These are phyloP conservation scores for Rhodotorula sp. DNA, from an alignment of 1,284 basidiomycete species.

Conservation along the genomic window DNA sequence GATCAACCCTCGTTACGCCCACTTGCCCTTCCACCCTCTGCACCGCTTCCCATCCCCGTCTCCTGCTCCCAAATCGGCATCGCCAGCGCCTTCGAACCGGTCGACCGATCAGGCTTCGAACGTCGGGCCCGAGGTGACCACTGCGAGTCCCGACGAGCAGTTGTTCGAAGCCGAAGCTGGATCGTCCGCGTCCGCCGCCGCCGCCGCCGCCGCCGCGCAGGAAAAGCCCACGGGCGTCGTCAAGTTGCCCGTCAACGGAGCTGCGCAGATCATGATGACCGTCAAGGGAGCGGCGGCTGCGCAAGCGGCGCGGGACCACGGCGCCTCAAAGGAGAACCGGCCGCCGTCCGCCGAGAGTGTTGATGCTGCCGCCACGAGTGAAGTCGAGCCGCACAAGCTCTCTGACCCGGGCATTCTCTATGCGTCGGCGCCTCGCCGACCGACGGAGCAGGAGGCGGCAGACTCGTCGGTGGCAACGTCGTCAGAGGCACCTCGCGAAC, in stretches of 20 bases:
- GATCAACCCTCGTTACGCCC: constrained; percentile 36
- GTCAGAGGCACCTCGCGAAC: neutral
- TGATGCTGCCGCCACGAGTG: neutral
- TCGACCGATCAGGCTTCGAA: neutral
- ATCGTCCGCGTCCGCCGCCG: neutral
- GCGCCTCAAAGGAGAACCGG: neutral
- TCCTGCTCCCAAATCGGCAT: neutral
- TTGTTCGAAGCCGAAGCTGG: neutral
- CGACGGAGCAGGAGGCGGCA: constrained; percentile 1
- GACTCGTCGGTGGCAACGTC: neutral
- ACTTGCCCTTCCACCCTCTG: constrained; percentile 37
- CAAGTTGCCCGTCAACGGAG: constrained; percentile 12
- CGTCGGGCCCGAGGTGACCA: constrained; percentile 1
- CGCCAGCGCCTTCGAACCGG: neutral
- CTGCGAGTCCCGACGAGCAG: constrained; percentile 4
- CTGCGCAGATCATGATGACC: constrained; percentile 10
- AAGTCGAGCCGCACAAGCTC: neutral
- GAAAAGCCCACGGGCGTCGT: constrained; percentile 1
- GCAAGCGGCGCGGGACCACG: neutral
- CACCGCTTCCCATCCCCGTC: constrained; percentile 32
- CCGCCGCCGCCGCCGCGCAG: neutral
- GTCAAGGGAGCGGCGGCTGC: constrained; percentile 12
- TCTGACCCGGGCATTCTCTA: constrained; percentile 29
- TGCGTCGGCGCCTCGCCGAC: constrained; percentile 17
- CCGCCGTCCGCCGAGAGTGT: neutral